Evolutionary conservation across 2,329 filamentous ascomycete species (phyloP), one percentile per base, ranked within the genome.

Genomic region (Diaporthe caulivora): DNA sequence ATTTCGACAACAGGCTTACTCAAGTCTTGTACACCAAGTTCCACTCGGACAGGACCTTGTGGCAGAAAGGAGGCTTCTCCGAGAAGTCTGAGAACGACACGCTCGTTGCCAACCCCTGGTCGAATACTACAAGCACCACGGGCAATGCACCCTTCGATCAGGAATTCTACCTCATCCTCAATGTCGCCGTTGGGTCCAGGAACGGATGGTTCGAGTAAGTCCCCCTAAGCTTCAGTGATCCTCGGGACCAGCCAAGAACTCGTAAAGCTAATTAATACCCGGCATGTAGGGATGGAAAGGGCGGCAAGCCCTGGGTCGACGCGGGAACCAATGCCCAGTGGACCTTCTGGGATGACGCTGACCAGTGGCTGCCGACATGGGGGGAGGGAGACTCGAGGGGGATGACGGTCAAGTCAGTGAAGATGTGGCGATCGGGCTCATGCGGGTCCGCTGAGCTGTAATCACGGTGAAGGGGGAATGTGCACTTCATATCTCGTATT

Each of bases 141-240:
- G 78, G 79, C 51, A 87, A 85, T 73, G 85, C 87, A 3, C 87
- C 87, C 0, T 89, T 89, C 77, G 87, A 89, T 77, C 84, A 88
- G 76, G 77, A 81, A 0, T 89, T 89, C 76, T 88, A 86, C 75
- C 80, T 89, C 21, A 85, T 88, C 47, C 78, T 89, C 34, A 87
- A 87, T 76, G 86, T 89, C 1, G 87, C 87, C 0, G 86, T 88
- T 44, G 87, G 87, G 2, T 80, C 82, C 51, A 84, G 79, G 9
- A 87, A 86, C 71, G 86, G 86, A 21, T 88, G 84, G 81, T 89
- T 88, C 77, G 77, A 78, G 80, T 84, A 77, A 76, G 82, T 79
- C 58, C 18, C 8, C 29, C 26, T 18, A 24, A 18, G 40, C 54
- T 18, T 40, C 42, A 53, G 24, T 60, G 11, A 9, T 34, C 6